Base-by-base conservation (phyloP, 1,284 basidiomycete species). In the Malassezia caprae region DNA sequence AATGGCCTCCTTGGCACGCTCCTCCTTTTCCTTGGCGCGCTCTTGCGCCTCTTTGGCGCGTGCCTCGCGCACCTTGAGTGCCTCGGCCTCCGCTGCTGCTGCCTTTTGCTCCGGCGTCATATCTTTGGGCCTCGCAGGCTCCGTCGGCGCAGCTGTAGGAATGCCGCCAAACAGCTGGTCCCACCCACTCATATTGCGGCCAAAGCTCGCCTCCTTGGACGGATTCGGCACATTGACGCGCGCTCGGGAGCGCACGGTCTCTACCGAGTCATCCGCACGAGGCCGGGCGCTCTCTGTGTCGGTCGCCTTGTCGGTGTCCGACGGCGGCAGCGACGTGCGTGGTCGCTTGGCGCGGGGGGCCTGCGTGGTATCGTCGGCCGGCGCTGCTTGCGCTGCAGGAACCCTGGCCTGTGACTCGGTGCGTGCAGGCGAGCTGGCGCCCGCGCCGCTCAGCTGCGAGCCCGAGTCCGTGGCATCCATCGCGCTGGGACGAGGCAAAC, bases 121-220 rank as follows among this genome's bases (percentile, higher is more conserved):
- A 21, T 57, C 55, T 40, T 52, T 57, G 19, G 50, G 8, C 10
- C 50, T 43, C 37, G 35, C 13, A 12, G 50, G 43, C n/a, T 41
- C 15, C 2, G 28, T 10, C 19, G 35, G n/a, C 19, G 47, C 19
- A 39, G 54, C 12, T 6, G n/a, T n/a, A 2, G 44, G 27, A 15
- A 57, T 52, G n/a, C 37, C 30, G n/a, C 55, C 55, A 48, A 57
- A 57, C 40, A 57, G 27, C 40, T 57, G 49, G 50, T 57, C 55
- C 55, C 55, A 57, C 4, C 55, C 55, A 27, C 49, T 52, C 55
- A 57, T 57, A 28, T 51, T 52, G 10, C 42, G 34, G 28, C n/a
- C 49, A 23, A 57, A 57, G 3, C 41, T 31, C 30, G 54, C 42
- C 32, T 50, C 34, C 17, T 45, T 17, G 19, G 35, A 17, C 10